Evolutionary conservation across 257 asterid species (phyloP), one percentile per base, ranked within the genome.

Genomic region (Penstemon newberryi): DNA sequence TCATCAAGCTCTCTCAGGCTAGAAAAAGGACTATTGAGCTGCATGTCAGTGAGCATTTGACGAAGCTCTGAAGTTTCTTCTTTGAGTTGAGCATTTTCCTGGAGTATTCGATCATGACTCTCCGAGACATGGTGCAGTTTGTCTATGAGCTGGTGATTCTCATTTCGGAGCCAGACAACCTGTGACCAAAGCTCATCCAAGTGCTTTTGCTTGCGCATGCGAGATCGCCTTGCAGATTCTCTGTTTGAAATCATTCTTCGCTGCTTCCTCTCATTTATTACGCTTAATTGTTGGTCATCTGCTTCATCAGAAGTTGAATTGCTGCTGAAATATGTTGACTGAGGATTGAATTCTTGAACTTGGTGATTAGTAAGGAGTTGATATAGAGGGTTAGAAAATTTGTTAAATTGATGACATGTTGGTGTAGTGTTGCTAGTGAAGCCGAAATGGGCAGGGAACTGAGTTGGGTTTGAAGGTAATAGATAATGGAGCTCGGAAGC

Each of bases 111-210:
- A 42, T 87, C 89, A 8, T 86, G 91, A 52, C 61, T 65, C 59
- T 92, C 96, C 0, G 96, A 76, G 2, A 70, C 83, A 41, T 83
- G 86, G 83, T 83, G 86, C 63, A 92, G 80, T 73, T 86, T 86
- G 42, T 86, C 89, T 2, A 82, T 54, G 71, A 92, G 92, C 52
- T 83, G 88, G 58, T 83, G 95, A 45, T 92, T 92, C 90, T 92
- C 98, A 38, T 84, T 86, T 1, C 92, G 77, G 38, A 92, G 91
- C 87, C 89, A 86, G 7, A 86, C 79, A 9, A 92, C 91, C 73
- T 88, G 98, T 4, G 98, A 84, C 92, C 96, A 87, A 0, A 92
- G 96, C 85, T 87, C 98, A 40, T 87, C 96, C 63, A 92, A 74
- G 67, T 89, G 98, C 79, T 81, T 92, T 63, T 89, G 96, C 73